A percentile compares a stretch with the other conserved stretches of the same genome.
Conservation (phyloP, 352 stramenopile genomes). For the Nothophytophthora sp. region DNA sequence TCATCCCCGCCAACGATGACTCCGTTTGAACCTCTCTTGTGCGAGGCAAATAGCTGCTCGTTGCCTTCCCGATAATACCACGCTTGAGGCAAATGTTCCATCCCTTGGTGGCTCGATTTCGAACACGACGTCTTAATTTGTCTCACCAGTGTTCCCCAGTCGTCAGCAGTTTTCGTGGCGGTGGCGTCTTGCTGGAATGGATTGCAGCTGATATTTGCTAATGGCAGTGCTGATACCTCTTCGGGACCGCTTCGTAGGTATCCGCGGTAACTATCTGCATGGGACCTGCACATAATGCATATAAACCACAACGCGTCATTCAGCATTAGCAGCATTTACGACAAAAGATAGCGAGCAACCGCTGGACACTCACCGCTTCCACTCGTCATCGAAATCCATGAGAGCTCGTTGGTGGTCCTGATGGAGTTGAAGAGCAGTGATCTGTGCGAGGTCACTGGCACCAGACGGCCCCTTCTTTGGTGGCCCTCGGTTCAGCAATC, state of each 20-base stretch:
- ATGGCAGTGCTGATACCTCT: slow-evolving; percentile 1
- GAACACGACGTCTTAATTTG: slow-evolving; percentile 26
- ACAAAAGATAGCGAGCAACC: not conserved
- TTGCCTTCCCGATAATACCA: not conserved
- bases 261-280: slow-evolving; percentile 17
- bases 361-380: slow-evolving; percentile 30
- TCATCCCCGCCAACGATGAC: slow-evolving; percentile 22
- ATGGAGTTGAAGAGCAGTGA: slow-evolving; percentile 48
- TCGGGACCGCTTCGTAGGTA: slow-evolving; percentile 4
- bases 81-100: not conserved
- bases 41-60: slow-evolving; percentile 16
- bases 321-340: too few relatives aligned
- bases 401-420: slow-evolving; percentile 48
- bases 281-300: slow-evolving; percentile 19
- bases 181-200: slow-evolving; percentile 22
- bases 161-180: not conserved
- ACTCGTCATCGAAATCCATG: slow-evolving; percentile 58
- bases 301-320: too few relatives aligned
- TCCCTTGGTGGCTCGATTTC: slow-evolving; percentile 6
- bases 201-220: slow-evolving; percentile 15
- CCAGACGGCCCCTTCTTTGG: slow-evolving; percentile 9
- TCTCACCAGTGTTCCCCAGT: slow-evolving; percentile 23
- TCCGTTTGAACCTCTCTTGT: slow-evolving; percentile 35
- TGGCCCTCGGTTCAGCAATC: slow-evolving; percentile 18
- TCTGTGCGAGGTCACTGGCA: slow-evolving; percentile 26